These are phyloP conservation scores for Aureobasidium leucospermi DNA, from an alignment of 2,329 filamentous ascomycete species.

Conservation along the genomic window DNA sequence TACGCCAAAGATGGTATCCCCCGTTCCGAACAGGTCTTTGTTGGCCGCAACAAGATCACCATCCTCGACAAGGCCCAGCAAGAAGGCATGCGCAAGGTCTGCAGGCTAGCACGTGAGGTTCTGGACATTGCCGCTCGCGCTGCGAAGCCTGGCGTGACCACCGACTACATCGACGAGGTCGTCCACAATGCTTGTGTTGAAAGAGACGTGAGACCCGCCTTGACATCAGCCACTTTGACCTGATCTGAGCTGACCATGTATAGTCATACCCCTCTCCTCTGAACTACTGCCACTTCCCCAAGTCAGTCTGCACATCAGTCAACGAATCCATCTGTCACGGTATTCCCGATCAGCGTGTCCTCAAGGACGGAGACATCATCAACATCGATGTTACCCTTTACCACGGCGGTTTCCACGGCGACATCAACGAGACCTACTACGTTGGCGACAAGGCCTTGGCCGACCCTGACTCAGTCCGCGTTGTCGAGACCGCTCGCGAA, in stretches of 20 bases:
- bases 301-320: slow-evolving; percentile 91
- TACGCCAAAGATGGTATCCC: slow-evolving; percentile 81
- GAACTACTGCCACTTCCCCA: slow-evolving; percentile 94
- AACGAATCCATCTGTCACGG: slow-evolving; percentile 99
- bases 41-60: slow-evolving; percentile 70
- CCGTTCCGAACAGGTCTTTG: slow-evolving; percentile 54
- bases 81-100: slow-evolving; percentile 89
- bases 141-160: slow-evolving; percentile 83
- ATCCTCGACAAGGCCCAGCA: slow-evolving; percentile 73
- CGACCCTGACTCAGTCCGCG: slow-evolving; percentile 78
- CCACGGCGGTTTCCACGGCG: slow-evolving; percentile 89
- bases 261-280: slow-evolving; percentile 91
- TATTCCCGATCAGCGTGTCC: slow-evolving; percentile 81
- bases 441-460: slow-evolving; percentile 80
- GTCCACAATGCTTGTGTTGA: slow-evolving; percentile 94
- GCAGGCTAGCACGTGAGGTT: slow-evolving; percentile 78
- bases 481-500: slow-evolving; percentile 84
- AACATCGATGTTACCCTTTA: slow-evolving; percentile 96
- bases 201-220: slow-evolving; percentile 61
- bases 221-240: not conserved
- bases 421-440: slow-evolving; percentile 98
- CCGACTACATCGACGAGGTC: slow-evolving; percentile 88
- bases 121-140: slow-evolving; percentile 84
- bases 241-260: not conserved
- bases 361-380: slow-evolving; percentile 89